Conservation (phyloP, 148 eudicot genomes). For the Spergularia bocconei region DNA sequence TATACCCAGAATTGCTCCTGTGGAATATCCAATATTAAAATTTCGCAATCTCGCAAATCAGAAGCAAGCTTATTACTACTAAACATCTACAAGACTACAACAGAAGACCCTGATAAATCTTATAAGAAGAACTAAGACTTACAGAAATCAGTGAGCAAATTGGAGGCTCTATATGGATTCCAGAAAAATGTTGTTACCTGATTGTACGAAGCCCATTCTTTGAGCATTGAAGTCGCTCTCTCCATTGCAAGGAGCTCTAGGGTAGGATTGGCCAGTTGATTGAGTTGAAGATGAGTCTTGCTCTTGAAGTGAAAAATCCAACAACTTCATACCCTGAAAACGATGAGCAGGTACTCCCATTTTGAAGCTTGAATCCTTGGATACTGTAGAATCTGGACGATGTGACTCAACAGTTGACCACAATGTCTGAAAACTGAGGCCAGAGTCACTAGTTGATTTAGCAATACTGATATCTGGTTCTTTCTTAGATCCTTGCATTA, state of each 20-base stretch:
- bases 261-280: constrained; percentile 58
- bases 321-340: constrained; percentile 32
- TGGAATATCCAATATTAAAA: neutral
- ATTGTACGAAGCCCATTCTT: constrained; percentile 28
- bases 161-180: neutral
- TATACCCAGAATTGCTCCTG: neutral
- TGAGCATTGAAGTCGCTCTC: constrained; percentile 36
- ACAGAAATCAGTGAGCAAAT: constrained; percentile 2
- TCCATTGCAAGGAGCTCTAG: constrained; percentile 35
- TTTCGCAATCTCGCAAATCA: neutral
- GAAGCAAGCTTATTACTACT: neutral
- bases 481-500: constrained; percentile 41
- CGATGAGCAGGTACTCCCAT: constrained; percentile 39
- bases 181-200: constrained; percentile 30
- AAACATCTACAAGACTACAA: neutral
- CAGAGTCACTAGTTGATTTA: constrained; percentile 30
- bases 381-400: constrained; percentile 30
- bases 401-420: constrained; percentile 38
- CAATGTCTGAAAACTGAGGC: constrained; percentile 25
- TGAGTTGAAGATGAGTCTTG: constrained; percentile 71
- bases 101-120: constrained; percentile 2
- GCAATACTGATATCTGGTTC: constrained; percentile 27
- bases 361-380: constrained; percentile 40
- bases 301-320: constrained; percentile 51
- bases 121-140: neutral